Evolutionary conservation across 1,284 basidiomycete genomes (phyloP), one percentile per base, ranked within the genome.

Genomic region (Cutaneotrichosporon sp.): DNA sequence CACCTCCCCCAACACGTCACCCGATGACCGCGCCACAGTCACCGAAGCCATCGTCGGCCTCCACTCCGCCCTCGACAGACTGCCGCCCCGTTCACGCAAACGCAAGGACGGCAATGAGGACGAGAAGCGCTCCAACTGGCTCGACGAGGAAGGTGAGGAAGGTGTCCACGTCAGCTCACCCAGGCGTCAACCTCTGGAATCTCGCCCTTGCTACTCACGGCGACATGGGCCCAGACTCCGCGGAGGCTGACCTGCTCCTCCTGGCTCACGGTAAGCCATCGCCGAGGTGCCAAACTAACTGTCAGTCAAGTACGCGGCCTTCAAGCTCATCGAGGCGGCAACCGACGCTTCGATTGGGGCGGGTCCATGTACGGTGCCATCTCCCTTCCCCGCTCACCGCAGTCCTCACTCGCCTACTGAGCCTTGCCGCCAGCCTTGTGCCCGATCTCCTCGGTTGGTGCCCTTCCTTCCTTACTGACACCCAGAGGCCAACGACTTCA

Each of bases 131-230:
- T 45, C 62, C 18, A 49, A 64, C 45, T 60, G 55, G 55, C 51
- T 64, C 1, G 62, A 64, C 31, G 20, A 54, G 47, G 24, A 64
- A 46, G 62, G 62, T 55, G 22, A 14, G 25, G 22, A 25, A 46
- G 18, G 45, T 51, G 24, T 7, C 5, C n/a, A 58, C 50, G 38
- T n/a, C 4, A 2, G 13, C 60, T 58, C 10, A 55, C 38, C 16
- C 59, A 64, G 63, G 63, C 20, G 53, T 55, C 29, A n/a, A 46
- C 5, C 52, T 64, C 14, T 60, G 59, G 59, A 64, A 64, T 46
- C 47, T 43, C 13, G 49, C 53, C 4, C n/a, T 54, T 10, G 20
- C 20, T 4, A 18, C 51, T 6, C 34, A 18, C 20, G 51, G 33
- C 3, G 25, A 24, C n/a, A 25, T 29, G 8, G n/a, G 7, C 25